phyloP scores from a whole-genome alignment of 805 yeast genomes.

The Metschnikowia kunwiensis region DNA sequence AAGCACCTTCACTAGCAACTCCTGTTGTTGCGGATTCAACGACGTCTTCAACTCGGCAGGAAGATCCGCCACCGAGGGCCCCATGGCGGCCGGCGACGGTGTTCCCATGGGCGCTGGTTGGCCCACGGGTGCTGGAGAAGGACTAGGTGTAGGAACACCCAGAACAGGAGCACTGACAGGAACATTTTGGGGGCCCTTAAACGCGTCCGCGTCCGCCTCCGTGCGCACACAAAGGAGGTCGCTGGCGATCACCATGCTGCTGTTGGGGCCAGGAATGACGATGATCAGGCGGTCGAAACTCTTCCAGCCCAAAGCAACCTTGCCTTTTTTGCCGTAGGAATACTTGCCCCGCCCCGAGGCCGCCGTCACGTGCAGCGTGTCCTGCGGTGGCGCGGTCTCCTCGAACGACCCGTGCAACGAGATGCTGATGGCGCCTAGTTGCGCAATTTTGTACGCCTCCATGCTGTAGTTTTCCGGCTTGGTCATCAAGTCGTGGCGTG shows the following conservation, averaged over 20 bases:
- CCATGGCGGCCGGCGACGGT: neutral
- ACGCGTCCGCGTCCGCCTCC: constrained; percentile 15
- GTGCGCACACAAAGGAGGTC: constrained; percentile 64
- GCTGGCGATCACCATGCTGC: constrained; percentile 78
- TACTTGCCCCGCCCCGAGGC: constrained; percentile 17
- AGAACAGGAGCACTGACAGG: constrained; percentile 3
- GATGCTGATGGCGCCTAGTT: constrained; percentile 72
- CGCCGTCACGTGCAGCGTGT: constrained; percentile 21
- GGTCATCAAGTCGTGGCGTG: constrained; percentile 66
- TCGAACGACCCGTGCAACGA: constrained; percentile 81
- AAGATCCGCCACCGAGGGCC: constrained; percentile 37
- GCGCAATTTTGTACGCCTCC: constrained; percentile 72
- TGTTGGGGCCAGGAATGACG: constrained; percentile 67
- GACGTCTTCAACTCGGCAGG: constrained; percentile 56
- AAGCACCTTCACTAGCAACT: constrained; percentile 61
- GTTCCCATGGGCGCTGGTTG: neutral
- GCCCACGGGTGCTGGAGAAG: constrained; percentile 8
- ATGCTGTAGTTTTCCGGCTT: constrained; percentile 68
- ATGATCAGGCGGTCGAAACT: constrained; percentile 84
- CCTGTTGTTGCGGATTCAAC: constrained; percentile 55
- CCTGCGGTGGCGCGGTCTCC: constrained; percentile 60
- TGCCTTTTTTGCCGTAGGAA: constrained; percentile 23
- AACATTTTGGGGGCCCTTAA: constrained; percentile 13
- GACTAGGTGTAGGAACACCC: constrained; percentile 11
- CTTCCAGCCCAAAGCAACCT: constrained; percentile 49